phyloP scores from a whole-genome alignment of 2,329 filamentous ascomycete genomes.

The Thielaviopsis populi region DNA sequence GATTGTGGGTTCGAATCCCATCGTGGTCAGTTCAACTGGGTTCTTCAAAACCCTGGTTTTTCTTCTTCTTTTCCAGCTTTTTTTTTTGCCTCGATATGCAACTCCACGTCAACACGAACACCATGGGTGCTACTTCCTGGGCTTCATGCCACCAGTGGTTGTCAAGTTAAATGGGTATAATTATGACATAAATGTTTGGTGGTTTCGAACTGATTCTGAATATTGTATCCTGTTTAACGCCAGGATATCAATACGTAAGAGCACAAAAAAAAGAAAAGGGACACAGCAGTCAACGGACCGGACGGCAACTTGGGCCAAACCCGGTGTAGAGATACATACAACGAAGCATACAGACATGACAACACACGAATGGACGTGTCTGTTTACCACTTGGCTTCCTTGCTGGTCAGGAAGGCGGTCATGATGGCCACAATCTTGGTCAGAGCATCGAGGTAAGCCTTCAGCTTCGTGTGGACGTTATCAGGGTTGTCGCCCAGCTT shows the following conservation, averaged over 20 bases:
- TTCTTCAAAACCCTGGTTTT: neutral
- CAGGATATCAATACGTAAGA: neutral
- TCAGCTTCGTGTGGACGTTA: slow-evolving; percentile 49
- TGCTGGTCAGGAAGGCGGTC: slow-evolving; percentile 40
- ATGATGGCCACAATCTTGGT: slow-evolving; percentile 68
- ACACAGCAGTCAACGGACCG: neutral
- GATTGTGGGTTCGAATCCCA: slow-evolving; percentile 16
- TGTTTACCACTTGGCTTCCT: slow-evolving; percentile 43
- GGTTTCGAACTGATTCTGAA: neutral
- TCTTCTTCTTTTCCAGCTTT: neutral
- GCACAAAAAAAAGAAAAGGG: neutral
- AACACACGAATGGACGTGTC: neutral
- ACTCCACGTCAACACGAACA: neutral
- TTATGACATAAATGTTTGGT: neutral
- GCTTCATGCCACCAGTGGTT: neutral
- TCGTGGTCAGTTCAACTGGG: slow-evolving; percentile 8
- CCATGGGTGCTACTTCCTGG: too few species aligned
- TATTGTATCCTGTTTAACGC: neutral
- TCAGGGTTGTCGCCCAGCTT: slow-evolving; percentile 60
- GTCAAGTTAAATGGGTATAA: neutral
- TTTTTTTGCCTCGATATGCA: neutral
- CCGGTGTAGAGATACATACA: neutral
- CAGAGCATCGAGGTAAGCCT: slow-evolving; percentile 59
- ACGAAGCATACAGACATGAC: neutral
- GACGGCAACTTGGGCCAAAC: neutral